phyloP scores from a whole-genome alignment of 352 stramenopile genomes.

The Globisporangium spiculum region DNA sequence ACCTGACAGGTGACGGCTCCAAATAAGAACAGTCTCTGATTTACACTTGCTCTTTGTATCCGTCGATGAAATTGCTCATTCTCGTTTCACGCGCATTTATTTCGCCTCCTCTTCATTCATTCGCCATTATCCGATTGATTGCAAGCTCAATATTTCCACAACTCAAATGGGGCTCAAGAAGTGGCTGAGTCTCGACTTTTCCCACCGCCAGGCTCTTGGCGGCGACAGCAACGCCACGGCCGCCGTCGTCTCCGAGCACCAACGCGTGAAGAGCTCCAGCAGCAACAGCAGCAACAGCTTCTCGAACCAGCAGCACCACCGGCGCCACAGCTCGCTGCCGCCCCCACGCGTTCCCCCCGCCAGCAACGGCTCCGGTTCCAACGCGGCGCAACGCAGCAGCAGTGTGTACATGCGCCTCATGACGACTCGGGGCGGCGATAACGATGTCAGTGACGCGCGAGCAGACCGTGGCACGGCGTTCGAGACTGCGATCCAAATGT shows the following conservation, averaged over 20 bases:
- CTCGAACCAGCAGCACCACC: slow-evolving; percentile 5
- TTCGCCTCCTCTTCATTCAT: not conserved
- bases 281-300: not conserved
- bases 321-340: slow-evolving; percentile 16
- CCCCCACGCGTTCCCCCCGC: not conserved
- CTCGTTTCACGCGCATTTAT: not conserved
- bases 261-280: slow-evolving; percentile 8
- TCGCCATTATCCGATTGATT: not conserved
- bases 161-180: slow-evolving; percentile 13
- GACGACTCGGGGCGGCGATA: slow-evolving; percentile 1
- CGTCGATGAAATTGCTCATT: not conserved
- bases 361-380: slow-evolving; percentile 2
- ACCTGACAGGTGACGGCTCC: slow-evolving; percentile 1
- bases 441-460: not conserved
- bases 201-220: not conserved
- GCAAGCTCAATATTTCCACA: not conserved
- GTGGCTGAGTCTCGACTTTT: slow-evolving; percentile 17
- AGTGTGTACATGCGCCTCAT: not conserved
- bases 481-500: slow-evolving; percentile 17
- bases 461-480: slow-evolving; percentile 11
- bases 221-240: not conserved
- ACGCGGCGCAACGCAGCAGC: slow-evolving; percentile 13
- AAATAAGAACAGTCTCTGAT: not conserved
- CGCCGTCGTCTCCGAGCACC: slow-evolving; percentile 4
- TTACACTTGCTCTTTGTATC: slow-evolving; percentile 13